Evolutionary conservation across 371 early-diverging fungal genomes (phyloP).

Genomic region (Rhizopus stolonifer): DNA sequence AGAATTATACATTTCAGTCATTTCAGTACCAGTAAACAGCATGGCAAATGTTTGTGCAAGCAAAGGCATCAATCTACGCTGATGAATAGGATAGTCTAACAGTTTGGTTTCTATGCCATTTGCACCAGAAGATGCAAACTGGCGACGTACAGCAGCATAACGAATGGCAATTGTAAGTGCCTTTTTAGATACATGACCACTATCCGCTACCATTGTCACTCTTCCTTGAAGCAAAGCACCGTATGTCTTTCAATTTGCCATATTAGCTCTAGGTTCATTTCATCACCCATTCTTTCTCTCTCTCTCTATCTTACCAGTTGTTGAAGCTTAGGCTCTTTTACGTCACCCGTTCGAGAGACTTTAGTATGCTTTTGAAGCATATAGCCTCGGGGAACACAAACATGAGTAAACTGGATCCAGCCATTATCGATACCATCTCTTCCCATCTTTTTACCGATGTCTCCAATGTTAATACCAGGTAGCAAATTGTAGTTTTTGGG

Average conservation of each 20-base stretch:
- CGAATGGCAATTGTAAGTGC: constrained; percentile 90
- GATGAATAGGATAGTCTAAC: constrained; percentile 90
- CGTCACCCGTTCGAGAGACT: constrained; percentile 79
- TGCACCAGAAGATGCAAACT: constrained; percentile 59
- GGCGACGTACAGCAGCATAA: constrained; percentile 89
- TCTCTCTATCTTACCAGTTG: constrained; percentile 35
- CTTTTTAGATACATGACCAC: constrained; percentile 86
- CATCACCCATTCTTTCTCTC: too few species aligned
- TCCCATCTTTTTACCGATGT: constrained; percentile 77
- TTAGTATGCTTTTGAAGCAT: constrained; percentile 93
- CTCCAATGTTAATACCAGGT: constrained; percentile 70
- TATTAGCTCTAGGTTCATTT: too few species aligned
- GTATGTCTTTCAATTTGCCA: constrained; percentile 71
- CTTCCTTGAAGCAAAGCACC: constrained; percentile 88
- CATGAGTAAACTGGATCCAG: constrained; percentile 83
- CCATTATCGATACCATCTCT: constrained; percentile 84
- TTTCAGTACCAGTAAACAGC: constrained; percentile 86
- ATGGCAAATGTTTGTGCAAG: constrained; percentile 91
- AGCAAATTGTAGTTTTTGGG: constrained; percentile 54
- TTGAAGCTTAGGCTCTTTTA: constrained; percentile 63
- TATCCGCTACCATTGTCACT: constrained; percentile 88
- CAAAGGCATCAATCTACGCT: constrained; percentile 87
- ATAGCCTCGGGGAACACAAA: constrained; percentile 77
- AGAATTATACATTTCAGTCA: constrained; percentile 70
- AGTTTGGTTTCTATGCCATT: constrained; percentile 74